Conservation (phyloP, 2,329 filamentous ascomycete species). For the Neobulgaria alba region DNA sequence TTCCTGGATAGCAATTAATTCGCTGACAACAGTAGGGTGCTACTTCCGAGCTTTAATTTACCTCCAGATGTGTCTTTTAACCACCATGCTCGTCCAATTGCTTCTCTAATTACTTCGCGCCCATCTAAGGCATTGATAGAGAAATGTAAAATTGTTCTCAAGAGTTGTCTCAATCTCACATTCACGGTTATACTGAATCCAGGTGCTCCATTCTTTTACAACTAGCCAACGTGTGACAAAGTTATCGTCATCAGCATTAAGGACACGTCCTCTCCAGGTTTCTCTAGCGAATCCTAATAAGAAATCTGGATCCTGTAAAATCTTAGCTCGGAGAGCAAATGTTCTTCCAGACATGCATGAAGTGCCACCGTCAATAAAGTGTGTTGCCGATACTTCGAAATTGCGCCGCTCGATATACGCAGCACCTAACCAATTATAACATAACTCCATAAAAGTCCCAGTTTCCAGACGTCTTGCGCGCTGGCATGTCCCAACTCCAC, state of each 20-base stretch:
- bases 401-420: constrained; percentile 85
- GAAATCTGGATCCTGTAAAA: constrained; percentile 1
- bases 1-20: constrained; percentile 49
- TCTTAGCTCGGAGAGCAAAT: constrained; percentile 33
- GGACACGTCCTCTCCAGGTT: constrained; percentile 75
- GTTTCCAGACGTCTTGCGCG: constrained; percentile 57
- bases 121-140: constrained; percentile 92
- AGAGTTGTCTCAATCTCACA: constrained; percentile 90
- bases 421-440: constrained; percentile 82
- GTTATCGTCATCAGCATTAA: constrained; percentile 97
- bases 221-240: constrained; percentile 97
- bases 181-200: constrained; percentile 87
- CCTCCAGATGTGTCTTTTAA: constrained; percentile 78
- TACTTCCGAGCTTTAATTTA: constrained; percentile 42
- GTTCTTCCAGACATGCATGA: constrained; percentile 90
- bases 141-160: constrained; percentile 79
- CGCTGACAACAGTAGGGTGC: no score
- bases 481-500: constrained; percentile 66
- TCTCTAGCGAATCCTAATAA: constrained; percentile 77
- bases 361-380: constrained; percentile 82
- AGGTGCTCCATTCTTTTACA: constrained; percentile 84
- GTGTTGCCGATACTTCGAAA: constrained; percentile 88
- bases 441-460: constrained; percentile 47
- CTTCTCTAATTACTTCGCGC: constrained; percentile 96
- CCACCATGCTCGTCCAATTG: constrained; percentile 83